Evolutionary conservation across 345 rosid genomes (phyloP).

Genomic region (Euphorbia tirucalli): DNA sequence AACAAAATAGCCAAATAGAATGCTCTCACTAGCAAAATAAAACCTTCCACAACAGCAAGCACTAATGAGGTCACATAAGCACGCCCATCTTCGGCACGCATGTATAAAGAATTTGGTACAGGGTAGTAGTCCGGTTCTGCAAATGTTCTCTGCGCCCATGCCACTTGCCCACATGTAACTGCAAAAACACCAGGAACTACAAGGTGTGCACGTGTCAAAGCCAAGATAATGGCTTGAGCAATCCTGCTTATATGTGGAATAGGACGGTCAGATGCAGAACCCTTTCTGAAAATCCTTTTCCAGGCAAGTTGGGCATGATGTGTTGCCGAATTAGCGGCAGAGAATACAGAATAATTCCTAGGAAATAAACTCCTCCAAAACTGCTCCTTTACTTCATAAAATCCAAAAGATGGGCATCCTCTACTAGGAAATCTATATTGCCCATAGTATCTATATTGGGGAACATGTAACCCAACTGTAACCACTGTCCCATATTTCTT

Average conservation of each 20-base stretch:
- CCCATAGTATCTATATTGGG: constrained; percentile 35
- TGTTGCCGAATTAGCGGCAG: constrained; percentile 38
- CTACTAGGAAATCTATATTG: constrained; percentile 29
- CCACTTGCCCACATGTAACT: constrained; percentile 49
- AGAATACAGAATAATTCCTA: constrained; percentile 41
- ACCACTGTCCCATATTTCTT: constrained; percentile 38
- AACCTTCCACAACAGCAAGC: constrained; percentile 49
- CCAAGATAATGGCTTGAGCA: constrained; percentile 77
- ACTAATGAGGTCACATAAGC: constrained; percentile 49
- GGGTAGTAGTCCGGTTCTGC: constrained; percentile 45
- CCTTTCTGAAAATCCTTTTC: constrained; percentile 48
- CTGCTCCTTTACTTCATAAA: constrained; percentile 33
- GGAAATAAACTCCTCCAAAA: constrained; percentile 19
- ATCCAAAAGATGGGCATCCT: constrained; percentile 27
- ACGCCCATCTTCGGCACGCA: constrained; percentile 57
- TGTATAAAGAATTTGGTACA: constrained; percentile 47
- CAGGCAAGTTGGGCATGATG: constrained; percentile 59
- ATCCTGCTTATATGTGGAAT: constrained; percentile 46
- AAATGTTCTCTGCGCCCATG: constrained; percentile 53
- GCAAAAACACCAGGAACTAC: constrained; percentile 63
- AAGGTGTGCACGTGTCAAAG: constrained; percentile 61
- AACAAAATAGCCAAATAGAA: constrained; percentile 63
- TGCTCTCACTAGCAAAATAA: constrained; percentile 64
- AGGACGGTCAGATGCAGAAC: constrained; percentile 28
- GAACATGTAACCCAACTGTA: constrained; percentile 39